Conservation (phyloP, 2,329 filamentous ascomycete species). For the Trematosphaeria pertusa region DNA sequence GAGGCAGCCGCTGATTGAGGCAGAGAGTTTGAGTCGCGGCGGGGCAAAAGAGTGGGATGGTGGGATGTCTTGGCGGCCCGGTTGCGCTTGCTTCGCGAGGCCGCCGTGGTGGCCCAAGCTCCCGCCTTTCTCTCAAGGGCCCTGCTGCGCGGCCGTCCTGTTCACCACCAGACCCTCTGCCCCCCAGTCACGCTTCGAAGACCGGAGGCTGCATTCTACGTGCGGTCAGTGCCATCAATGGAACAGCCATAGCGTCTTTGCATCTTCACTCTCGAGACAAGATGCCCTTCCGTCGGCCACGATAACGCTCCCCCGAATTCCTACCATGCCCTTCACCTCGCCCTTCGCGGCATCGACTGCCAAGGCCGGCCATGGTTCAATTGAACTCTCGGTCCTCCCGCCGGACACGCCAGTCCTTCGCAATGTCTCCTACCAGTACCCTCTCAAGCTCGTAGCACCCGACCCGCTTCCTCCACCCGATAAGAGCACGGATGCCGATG, state of each 20-base stretch:
- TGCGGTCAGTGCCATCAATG: too few species aligned
- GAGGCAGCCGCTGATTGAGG: constrained; percentile 5
- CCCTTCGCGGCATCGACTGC: constrained; percentile 79
- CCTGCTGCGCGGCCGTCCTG: too few species aligned
- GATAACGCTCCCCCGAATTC: too few species aligned
- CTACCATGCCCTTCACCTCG: constrained; percentile 58
- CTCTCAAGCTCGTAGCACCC: constrained; percentile 90
- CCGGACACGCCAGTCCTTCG: constrained; percentile 74
- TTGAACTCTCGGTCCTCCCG: constrained; percentile 76
- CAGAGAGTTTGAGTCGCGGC: too few species aligned
- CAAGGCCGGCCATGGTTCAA: constrained; percentile 76
- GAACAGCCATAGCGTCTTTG: too few species aligned
- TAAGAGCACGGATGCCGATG: constrained; percentile 11
- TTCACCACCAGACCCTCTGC: too few species aligned
- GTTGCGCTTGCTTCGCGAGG: neutral
- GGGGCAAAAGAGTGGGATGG: constrained; percentile 5
- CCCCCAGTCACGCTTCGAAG: too few species aligned
- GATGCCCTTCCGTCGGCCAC: neutral
- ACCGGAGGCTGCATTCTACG: too few species aligned
- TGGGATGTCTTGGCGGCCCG: neutral
- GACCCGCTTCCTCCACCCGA: constrained; percentile 67
- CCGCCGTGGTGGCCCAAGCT: too few species aligned
- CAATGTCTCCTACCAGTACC: constrained; percentile 86
- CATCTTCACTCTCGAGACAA: too few species aligned
- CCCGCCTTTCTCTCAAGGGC: too few species aligned